These are phyloP conservation scores for Sporisorium sorghi DNA, from an alignment of 1,284 basidiomycete species.

Conservation along the genomic window DNA sequence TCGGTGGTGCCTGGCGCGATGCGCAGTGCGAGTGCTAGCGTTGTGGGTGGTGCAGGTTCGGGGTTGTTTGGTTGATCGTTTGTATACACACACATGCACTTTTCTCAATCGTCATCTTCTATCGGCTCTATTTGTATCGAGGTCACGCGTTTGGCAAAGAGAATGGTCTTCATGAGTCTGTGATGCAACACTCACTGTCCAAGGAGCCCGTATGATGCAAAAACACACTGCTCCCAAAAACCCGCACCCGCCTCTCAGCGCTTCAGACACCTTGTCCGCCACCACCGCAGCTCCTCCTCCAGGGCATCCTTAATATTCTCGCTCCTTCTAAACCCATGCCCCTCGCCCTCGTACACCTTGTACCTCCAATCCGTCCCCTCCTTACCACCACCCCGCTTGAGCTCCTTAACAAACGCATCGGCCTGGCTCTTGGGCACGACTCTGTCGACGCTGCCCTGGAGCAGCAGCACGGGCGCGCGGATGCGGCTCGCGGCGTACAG, in stretches of 20 bases:
- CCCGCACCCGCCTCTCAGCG: too few relatives aligned
- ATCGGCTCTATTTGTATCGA: too few relatives aligned
- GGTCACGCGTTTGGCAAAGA: too few relatives aligned
- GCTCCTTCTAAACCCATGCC: slow-evolving; percentile 45
- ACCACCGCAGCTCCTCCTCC: slow-evolving; percentile 40
- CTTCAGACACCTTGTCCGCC: slow-evolving; percentile 12
- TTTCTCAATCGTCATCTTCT: neutral
- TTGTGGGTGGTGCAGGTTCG: neutral
- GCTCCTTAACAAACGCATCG: slow-evolving; percentile 66
- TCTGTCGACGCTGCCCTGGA: slow-evolving; percentile 74
- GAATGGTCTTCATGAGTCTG: too few relatives aligned
- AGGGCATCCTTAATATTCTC: slow-evolving; percentile 38
- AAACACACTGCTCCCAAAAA: too few relatives aligned
- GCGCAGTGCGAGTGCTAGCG: slow-evolving; percentile 4
- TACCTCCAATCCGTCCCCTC: slow-evolving; percentile 42
- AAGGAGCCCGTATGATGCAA: too few relatives aligned
- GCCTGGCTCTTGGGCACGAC: slow-evolving; percentile 76
- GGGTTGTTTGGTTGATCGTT: slow-evolving; percentile 7
- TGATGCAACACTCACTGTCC: too few relatives aligned
- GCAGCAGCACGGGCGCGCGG: slow-evolving; percentile 73
- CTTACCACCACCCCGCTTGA: slow-evolving; percentile 31
- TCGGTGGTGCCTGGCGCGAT: slow-evolving; percentile 5
- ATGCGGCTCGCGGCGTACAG: slow-evolving; percentile 74
- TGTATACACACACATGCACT: neutral
- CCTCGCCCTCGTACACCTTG: slow-evolving; percentile 55